phyloP scores from a whole-genome alignment of 2,329 filamentous ascomycete species.

The Alternaria ventricosa region DNA sequence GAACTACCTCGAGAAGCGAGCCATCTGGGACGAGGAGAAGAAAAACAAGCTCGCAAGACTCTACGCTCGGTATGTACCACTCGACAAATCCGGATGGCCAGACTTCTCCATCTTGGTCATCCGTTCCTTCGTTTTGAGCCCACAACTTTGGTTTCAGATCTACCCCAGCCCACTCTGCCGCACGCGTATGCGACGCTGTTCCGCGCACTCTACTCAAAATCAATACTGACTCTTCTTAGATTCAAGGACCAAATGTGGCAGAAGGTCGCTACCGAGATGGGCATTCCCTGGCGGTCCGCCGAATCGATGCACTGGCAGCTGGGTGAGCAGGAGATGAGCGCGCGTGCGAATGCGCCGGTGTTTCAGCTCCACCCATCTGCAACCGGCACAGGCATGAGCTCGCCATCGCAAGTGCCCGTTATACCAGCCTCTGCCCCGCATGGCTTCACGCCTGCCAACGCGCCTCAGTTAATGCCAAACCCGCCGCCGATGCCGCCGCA shows the following conservation, averaged over 20 bases:
- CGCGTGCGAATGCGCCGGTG: conserved; percentile 85
- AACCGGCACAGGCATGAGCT: conserved; percentile 39
- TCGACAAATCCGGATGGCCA: conserved; percentile 13
- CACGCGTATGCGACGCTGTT: conserved; percentile 13
- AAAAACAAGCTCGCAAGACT: conserved; percentile 95
- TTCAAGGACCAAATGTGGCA: conserved; percentile 99
- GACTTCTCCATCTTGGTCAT: conserved; percentile 3
- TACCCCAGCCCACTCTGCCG: not conserved
- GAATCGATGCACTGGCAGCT: conserved; percentile 99
- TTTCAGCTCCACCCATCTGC: conserved; percentile 65
- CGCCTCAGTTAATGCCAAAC: conserved; percentile 44
- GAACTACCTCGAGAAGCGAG: conserved; percentile 91
- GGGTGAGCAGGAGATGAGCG: conserved; percentile 91
- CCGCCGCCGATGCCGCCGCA: conserved; percentile 30
- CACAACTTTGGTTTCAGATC: conserved; percentile 12
- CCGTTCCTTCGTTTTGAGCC: not conserved
- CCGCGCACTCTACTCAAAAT: not conserved
- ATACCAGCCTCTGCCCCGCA: conserved; percentile 35
- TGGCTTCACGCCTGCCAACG: conserved; percentile 49
- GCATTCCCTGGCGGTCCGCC: conserved; percentile 90
- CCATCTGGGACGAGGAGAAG: conserved; percentile 96
- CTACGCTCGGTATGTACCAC: conserved; percentile 79
- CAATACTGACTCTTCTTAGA: conserved; percentile 58
- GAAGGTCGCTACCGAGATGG: conserved; percentile 93
- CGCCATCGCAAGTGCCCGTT: conserved; percentile 36